Conservation (phyloP, 768 basidiomycete genomes). For the Tulasnella sp. region DNA sequence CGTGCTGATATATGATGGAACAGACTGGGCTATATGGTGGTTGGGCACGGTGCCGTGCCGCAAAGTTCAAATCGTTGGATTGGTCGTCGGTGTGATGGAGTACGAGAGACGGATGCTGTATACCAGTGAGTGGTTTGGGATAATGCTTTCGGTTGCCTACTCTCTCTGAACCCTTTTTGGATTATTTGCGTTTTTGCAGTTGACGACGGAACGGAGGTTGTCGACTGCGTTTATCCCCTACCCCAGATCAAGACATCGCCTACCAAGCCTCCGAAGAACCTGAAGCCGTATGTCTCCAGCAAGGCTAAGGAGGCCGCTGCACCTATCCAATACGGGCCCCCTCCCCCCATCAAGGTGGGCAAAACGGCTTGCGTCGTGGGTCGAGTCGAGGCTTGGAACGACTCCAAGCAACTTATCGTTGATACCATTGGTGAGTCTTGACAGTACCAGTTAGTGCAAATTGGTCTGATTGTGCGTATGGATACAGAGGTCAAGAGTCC, state of each 20-base stretch:
- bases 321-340: conserved; percentile 41
- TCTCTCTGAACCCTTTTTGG: neutral
- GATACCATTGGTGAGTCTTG: conserved; percentile 49
- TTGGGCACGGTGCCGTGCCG: conserved; percentile 53
- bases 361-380: conserved; percentile 48
- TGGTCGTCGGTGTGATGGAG: conserved; percentile 58
- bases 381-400: conserved; percentile 41
- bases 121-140: neutral
- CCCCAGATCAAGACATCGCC: conserved; percentile 30
- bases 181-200: conserved; percentile 45
- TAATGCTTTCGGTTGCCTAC: neutral
- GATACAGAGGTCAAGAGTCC: conserved; percentile 44
- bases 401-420: conserved; percentile 47
- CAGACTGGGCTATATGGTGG: conserved; percentile 26
- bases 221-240: conserved; percentile 58
- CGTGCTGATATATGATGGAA: neutral
- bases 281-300: conserved; percentile 22
- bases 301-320: conserved; percentile 26
- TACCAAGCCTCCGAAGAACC: conserved; percentile 27
- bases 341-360: conserved; percentile 38
- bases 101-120: conserved; percentile 48
- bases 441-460: neutral
- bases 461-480: neutral
- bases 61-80: conserved; percentile 55
- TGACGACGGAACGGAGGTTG: conserved; percentile 70